Base-by-base conservation (phyloP, 2,329 filamentous ascomycete genomes). In the Incumbomyces delicatus region DNA sequence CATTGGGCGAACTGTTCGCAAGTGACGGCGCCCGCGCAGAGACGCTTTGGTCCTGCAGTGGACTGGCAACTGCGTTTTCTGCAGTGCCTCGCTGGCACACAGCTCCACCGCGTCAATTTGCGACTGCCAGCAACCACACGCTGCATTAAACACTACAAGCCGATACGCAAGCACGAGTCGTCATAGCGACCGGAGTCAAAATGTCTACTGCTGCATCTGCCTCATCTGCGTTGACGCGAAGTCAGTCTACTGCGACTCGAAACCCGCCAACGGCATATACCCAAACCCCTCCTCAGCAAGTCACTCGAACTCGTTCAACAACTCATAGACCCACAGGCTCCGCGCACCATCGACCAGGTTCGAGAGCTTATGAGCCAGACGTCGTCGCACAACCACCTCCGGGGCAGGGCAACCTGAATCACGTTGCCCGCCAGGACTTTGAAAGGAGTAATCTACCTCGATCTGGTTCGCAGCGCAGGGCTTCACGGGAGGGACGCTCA, bases 361-460 rank as follows among this genome's bases (percentile, higher is more conserved):
- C 67, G 20, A 64, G 66, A 53, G 63, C 65, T 4, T 49, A 54
- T 22, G 60, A 68, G 12, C 60, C 68, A 49, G 63, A 72, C 47
- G 67, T 66, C 49, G 66, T 66, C 49, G 69, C 71, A 38, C 65
- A 71, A 40, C 66, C 63, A 41, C 5, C 22, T 27, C 63, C 62
- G 48, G 73, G 68, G 59, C 71, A 66, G 57, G 63, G 64, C 41
- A 67, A 69, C 37, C 68, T 79, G 37, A 68, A 68, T 47, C 70
- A 68, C 61, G 72, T 76, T 56, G 71, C 73, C 47, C 79, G 83
- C 59, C 74, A 82, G 64, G 85, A 92, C 66, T 81, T 81, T 71
- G 86, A 90, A 67, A 76, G 81, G 58, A 72, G 75, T 58, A 81
- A 81, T 70, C 65, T 85, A 69, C 76, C 78, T 58, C 71, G 75